phyloP scores from a whole-genome alignment of 768 basidiomycete genomes.

The Trametes cingulata region DNA sequence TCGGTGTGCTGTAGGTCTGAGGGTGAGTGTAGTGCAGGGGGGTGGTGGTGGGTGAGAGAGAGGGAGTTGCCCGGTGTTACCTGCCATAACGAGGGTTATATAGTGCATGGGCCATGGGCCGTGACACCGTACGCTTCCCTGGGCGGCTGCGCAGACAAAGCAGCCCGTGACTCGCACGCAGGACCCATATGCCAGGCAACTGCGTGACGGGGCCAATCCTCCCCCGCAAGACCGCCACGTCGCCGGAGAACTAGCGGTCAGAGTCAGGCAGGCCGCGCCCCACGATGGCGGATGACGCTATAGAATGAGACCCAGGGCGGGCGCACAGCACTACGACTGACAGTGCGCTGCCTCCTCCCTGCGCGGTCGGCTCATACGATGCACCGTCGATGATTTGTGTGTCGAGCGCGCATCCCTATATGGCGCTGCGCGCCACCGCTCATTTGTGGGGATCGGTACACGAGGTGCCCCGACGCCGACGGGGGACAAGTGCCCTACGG shows the following conservation, averaged over 20 bases:
- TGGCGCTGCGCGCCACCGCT: slow-evolving; percentile 1
- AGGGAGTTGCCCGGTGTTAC: background rate
- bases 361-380: background rate
- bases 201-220: background rate
- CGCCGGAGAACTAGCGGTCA: too few relatives aligned
- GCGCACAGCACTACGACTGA: background rate
- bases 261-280: background rate
- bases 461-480: slow-evolving; percentile 16
- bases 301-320: background rate
- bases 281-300: background rate
- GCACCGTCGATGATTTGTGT: background rate
- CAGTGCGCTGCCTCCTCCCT: background rate
- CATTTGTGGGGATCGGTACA: slow-evolving; percentile 8
- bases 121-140: background rate
- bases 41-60: background rate
- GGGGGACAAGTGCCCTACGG: background rate
- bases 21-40: background rate
- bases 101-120: background rate
- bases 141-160: slow-evolving; percentile 13
- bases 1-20: background rate
- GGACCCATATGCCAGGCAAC: background rate
- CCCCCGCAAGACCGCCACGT: background rate
- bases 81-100: slow-evolving; percentile 6
- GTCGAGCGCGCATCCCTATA: background rate
- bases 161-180: background rate